These are phyloP conservation scores for Backusella westeae DNA, from an alignment of 192 early-diverging fungal species.

Conservation along the genomic window DNA sequence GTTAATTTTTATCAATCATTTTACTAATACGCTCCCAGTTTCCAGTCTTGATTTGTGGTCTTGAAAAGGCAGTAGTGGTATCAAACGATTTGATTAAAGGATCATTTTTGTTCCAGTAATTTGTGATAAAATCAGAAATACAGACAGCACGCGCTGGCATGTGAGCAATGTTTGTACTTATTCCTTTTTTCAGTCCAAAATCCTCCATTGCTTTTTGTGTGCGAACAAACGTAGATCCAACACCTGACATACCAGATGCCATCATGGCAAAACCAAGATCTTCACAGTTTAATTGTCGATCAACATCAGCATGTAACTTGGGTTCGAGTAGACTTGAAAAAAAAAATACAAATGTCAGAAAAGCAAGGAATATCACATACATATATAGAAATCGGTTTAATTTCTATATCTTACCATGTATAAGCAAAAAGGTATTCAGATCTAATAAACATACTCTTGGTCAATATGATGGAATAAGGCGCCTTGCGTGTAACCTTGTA, in stretches of 20 bases:
- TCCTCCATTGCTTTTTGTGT: constrained; percentile 16
- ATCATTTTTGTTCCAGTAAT: constrained; percentile 14
- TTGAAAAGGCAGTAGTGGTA: not conserved
- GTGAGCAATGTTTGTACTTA: constrained; percentile 19
- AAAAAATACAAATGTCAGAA: not conserved
- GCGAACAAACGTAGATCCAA: constrained; percentile 8
- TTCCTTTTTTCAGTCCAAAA: constrained; percentile 25
- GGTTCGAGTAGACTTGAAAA: constrained; percentile 16
- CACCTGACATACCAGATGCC: constrained; percentile 27
- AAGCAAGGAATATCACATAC: not conserved
- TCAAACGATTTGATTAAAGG: constrained; percentile 10
- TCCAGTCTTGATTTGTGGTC: not conserved
- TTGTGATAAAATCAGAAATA: constrained; percentile 14
- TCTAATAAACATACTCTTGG: constrained; percentile 34
- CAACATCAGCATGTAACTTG: constrained; percentile 23
- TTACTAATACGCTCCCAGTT: not conserved
- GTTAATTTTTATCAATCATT: not conserved
- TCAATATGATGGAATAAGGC: constrained; percentile 25
- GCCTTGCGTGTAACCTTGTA: constrained; percentile 19
- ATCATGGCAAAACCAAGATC: constrained; percentile 32
- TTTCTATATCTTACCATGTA: constrained; percentile 20
- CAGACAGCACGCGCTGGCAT: constrained; percentile 23
- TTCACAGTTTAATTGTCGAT: constrained; percentile 31
- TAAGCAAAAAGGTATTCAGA: constrained; percentile 36
- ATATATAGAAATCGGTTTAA: not conserved